Base-by-base conservation (phyloP, 345 rosid species). In the Murraya koenigii region DNA sequence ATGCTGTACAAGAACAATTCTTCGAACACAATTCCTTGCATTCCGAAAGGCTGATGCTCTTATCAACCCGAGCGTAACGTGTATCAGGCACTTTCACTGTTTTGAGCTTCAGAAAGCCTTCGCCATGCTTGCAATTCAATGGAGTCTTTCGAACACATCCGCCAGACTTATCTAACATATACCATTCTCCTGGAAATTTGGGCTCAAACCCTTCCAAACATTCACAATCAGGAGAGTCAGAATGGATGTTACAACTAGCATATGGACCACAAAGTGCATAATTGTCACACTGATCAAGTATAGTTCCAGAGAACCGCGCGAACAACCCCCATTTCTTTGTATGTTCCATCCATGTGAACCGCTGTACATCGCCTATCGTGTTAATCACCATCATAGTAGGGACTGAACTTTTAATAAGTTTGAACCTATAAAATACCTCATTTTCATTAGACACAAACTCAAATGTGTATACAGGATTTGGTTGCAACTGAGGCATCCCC, bases 1-100 rank as follows among this genome's bases (percentile, higher is more conserved):
- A 82, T 0, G 83, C 83, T 0, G 80, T 77, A 64, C 87, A 85
- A 30, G 85, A 79, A 39, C 87, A 85, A 54, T 82, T 82, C 5
- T 75, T 80, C 60, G 63, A 44, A 32, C 87, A 82, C 35, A 26
- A 7, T 38, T 38, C 36, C 55, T 71, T 35, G 52, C 87, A 85
- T n/a, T 79, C 80, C 26, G 8, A 11, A 9, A 79, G 79, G 59
- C 20, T 41, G 26, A 77, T 69, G 69, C 75, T 66, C 52, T 56
- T 60, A n/a, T 77, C 72, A 38, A 28, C 58, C 80, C 70, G 55
- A 25, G 72, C 39, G 55, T 33, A 11, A 17, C 39, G 44, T 14
- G 69, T 71, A 23, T 81, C 81, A 0, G 84, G 84, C 67, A 81
- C 28, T 39, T 77, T 81, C 6, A 81, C 25, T 19, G n/a, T 30